Base-by-base conservation (phyloP, 306 rosid species). In the Cotoneaster glaucophyllus region DNA sequence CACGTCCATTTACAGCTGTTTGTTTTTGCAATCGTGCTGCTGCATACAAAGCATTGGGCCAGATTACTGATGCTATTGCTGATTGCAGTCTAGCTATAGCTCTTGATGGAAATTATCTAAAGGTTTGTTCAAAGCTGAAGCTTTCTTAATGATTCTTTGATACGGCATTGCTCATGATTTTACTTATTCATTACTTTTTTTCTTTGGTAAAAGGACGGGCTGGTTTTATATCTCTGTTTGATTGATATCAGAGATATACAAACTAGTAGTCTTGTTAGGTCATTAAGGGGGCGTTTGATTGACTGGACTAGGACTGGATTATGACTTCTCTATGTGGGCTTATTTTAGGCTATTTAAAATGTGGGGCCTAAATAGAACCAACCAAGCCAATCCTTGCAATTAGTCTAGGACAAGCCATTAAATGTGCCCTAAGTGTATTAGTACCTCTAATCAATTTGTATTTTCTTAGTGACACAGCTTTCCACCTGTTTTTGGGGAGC, bases 21-120 rank as follows among this genome's bases (percentile, higher is more conserved):
- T 92, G 97, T 81, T 92, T 90, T 63, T 95, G 97, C 87, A 95
- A 92, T 84, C 99, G 99, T 44, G 99, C 99, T 31, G 97, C 97
- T 41, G 97, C 97, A 67, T 86, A 89, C 82, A 95, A 90, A 85
- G 97, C 90, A 26, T 75, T 86, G 78, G 97, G 97, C 69, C 99
- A 90, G 84, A 87, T 92, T 64, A 87, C 86, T 8, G 96, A 95
- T 82, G 99, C 97, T 67, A 88, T 92, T 80, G 93, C 99, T 13
- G 99, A 95, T 85, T 95, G 97, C 86, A 86, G 92, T 86, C 86
- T 90, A 65, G 92, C 99, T 78, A 92, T 95, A 79, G 99, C 99
- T 74, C 97, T 95, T 78, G 97, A 95, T 78, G 87, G 90, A 84
- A 90, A 84, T 71, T 92, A 92, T 87, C 69, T 87, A 69, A 92